Evolutionary conservation across 805 yeast genomes (phyloP), one percentile per base, ranked within the genome.

Genomic region (Saccharomycopsis sp.): DNA sequence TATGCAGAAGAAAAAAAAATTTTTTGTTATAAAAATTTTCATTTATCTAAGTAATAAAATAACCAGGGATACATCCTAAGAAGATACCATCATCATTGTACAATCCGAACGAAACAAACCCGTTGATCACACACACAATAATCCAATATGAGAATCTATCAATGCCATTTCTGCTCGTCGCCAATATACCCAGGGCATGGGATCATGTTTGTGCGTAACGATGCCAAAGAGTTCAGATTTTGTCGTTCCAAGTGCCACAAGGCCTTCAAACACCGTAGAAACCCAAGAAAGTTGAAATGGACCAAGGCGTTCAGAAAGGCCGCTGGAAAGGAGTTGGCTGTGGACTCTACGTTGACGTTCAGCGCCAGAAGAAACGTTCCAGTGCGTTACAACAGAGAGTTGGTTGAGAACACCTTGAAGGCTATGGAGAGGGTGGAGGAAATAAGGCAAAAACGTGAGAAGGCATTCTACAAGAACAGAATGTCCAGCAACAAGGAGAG

Each of bases 281-380:
- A 94, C 78, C 99, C 99, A 66, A 86, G 99, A 77, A 94, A 94
- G 75, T 84, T 91, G 74, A 88, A 82, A 75, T 94, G 99, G 99
- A 94, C 99, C 57, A 94, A 94, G 74, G 98, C 99, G 1, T 94
- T 94, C 81, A 84, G 99, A 77, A 94, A 94, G 73, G 96, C 98
- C 62, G 98, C 98, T 51, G 99, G 99, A 68, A 94, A 94, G 73
- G 99, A 94, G 72, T 82, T 94, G 79, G 97, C 96, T 23, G 98
- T 94, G 59, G 99, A 94, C 70, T 87, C 97, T 3, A 91, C 99
- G 2, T 80, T 94, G 68, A 89, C 98, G 0, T 94, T 94, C 73
- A 96, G 97, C 60, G 91, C 95, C 65, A 89, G 97, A 77, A 89
- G 99, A 79, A 91, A 94, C 71, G 94, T 94, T 51, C 99, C 99